Conservation (phyloP, 345 rosid genomes). For the Crucihimalaya himalaica region DNA sequence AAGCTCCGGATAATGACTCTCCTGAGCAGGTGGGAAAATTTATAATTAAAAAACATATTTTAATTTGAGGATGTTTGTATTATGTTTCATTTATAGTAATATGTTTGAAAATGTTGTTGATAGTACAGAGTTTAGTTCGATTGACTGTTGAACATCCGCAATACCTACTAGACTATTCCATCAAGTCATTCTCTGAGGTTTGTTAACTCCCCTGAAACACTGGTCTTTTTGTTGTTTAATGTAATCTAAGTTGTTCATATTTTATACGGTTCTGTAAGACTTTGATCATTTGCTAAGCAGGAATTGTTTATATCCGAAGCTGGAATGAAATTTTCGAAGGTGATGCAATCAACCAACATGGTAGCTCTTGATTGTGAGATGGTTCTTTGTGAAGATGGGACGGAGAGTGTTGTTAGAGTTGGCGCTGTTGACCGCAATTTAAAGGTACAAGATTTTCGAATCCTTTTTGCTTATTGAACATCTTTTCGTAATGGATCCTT, state of each 20-base stretch:
- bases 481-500: background rate
- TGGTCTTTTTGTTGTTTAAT: background rate
- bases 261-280: background rate
- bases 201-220: slow-evolving; percentile 20
- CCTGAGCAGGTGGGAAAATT: slow-evolving; percentile 46
- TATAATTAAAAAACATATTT: background rate
- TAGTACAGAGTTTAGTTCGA: slow-evolving; percentile 67
- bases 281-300: slow-evolving; percentile 36
- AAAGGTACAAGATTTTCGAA: slow-evolving; percentile 39
- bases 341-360: slow-evolving; percentile 43
- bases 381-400: slow-evolving; percentile 93
- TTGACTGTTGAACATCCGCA: slow-evolving; percentile 67
- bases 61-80: background rate
- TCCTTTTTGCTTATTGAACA: background rate
- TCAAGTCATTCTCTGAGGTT: slow-evolving; percentile 61
- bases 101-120: slow-evolving; percentile 43
- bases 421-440: slow-evolving; percentile 69
- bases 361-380: slow-evolving; percentile 91
- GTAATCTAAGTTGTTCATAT: background rate
- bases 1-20: slow-evolving; percentile 44
- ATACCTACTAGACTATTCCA: slow-evolving; percentile 50
- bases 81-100: background rate
- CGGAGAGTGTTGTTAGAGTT: slow-evolving; percentile 77
- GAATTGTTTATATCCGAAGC: slow-evolving; percentile 66
- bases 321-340: slow-evolving; percentile 39